phyloP scores from a whole-genome alignment of 2,329 filamentous ascomycete species.

The Clonostachys byssicola region DNA sequence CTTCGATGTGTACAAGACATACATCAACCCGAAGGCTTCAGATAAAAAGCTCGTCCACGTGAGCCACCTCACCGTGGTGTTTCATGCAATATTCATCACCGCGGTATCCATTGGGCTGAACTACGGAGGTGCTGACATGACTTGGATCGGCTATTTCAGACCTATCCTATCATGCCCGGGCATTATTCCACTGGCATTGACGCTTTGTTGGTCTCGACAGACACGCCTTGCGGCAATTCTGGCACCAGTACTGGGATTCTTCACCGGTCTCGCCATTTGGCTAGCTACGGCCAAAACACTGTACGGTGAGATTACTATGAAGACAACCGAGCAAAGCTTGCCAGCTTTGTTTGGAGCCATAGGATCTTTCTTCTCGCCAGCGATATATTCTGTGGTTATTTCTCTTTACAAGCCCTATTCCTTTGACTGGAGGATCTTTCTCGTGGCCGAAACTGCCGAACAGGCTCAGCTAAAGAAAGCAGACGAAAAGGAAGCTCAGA shows the following conservation, averaged over 20 bases:
- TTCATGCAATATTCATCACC: conserved; percentile 59
- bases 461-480: background rate
- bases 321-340: conserved; percentile 34
- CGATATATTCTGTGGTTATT: conserved; percentile 33
- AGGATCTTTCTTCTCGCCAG: conserved; percentile 29
- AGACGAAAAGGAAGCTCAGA: background rate
- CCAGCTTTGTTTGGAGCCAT: conserved; percentile 45
- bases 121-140: background rate
- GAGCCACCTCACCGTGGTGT: conserved; percentile 60
- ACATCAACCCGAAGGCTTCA: conserved; percentile 69
- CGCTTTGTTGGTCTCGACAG: conserved; percentile 41
- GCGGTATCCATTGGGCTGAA: background rate
- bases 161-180: conserved; percentile 20
- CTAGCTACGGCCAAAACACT: conserved; percentile 35
- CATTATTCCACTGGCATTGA: conserved; percentile 41
- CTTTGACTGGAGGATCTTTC: conserved; percentile 22
- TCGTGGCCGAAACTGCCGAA: background rate
- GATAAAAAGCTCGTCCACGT: conserved; percentile 67
- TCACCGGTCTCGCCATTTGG: conserved; percentile 42
- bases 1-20: conserved; percentile 80
- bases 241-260: conserved; percentile 38
- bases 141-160: background rate
- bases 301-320: conserved; percentile 35
- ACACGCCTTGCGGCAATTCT: conserved; percentile 37
- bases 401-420: conserved; percentile 31